Evolutionary conservation across 257 asterid species (phyloP), one percentile per base, ranked within the genome.

Genomic region (Rehmannia glutinosa): DNA sequence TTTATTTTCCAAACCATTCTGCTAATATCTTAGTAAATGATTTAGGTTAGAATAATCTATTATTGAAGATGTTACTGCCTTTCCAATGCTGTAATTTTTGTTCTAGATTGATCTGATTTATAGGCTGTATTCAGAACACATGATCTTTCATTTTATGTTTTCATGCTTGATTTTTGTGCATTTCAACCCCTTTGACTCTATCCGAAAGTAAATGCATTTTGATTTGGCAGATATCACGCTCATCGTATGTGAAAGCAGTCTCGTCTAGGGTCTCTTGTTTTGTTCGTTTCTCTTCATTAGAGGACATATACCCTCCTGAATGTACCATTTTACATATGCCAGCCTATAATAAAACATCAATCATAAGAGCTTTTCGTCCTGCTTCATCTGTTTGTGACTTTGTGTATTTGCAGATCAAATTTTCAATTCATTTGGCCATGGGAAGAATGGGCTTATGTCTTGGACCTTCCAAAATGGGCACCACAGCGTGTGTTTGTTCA

Each of bases 371-470:
- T 71, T 20, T 57, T 68, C 39, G 30, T 66, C 49, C 33, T 23
- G 41, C 51, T 68, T 11, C 59, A 58, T 64, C 24, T 47, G 20
- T 64, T 45, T 75, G 59, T 39, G 33, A 49, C 27, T 9, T 61
- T 23, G 19, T 21, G n/a, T 47, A 7, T 72, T 64, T 71, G 42
- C 89, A 94, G 99, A 77, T 91, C 99, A 30, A 94, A 94, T 88
- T 94, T 94, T 68, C 99, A 94, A 55, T 94, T 94, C 75, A 88
- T 94, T 69, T 94, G 99, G 99, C 97, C 99, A n/a, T 94, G 99
- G 99, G 96, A 94, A 69, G 97, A 91, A 81, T 94, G 99, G 99
- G 95, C 96, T 38, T 61, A 78, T 78, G 99, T 94, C 45, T 72
- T 90, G 76, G 96, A 86, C 76, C 99, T 94, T 69, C 96, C 97